Conservation (phyloP, 495 filamentous ascomycete genomes). For the Neurospora sp. region DNA sequence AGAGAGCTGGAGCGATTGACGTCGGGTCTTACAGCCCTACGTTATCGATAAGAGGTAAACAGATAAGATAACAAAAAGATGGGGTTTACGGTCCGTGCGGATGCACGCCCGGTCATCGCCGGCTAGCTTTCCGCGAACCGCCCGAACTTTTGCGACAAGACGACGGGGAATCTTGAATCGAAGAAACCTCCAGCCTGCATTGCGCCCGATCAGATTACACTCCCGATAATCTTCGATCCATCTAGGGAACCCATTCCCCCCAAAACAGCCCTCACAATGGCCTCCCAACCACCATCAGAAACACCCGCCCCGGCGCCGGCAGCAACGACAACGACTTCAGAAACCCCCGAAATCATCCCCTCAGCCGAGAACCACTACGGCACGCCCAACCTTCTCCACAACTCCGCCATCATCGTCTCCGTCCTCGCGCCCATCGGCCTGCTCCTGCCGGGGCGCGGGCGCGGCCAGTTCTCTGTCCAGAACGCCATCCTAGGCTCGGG, state of each 20-base stretch:
- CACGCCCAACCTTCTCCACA: constrained; percentile 41
- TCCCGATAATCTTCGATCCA: background rate
- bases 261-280: background rate
- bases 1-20: background rate
- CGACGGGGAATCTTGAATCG: background rate
- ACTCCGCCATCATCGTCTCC: constrained; percentile 51
- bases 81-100: background rate
- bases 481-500: constrained; percentile 49
- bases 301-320: background rate
- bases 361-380: constrained; percentile 5
- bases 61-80: background rate
- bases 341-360: background rate
- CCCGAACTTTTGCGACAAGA: background rate
- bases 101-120: background rate
- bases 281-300: background rate
- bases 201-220: background rate
- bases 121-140: background rate
- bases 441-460: constrained; percentile 68
- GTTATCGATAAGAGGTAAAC: background rate
- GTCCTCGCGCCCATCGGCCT: constrained; percentile 61
- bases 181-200: background rate
- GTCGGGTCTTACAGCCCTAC: background rate
- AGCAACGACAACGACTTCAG: background rate
- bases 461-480: constrained; percentile 46
- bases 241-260: background rate